These are phyloP conservation scores for Candolleomyces eurysporus DNA, from an alignment of 768 basidiomycete genomes.

Conservation along the genomic window DNA sequence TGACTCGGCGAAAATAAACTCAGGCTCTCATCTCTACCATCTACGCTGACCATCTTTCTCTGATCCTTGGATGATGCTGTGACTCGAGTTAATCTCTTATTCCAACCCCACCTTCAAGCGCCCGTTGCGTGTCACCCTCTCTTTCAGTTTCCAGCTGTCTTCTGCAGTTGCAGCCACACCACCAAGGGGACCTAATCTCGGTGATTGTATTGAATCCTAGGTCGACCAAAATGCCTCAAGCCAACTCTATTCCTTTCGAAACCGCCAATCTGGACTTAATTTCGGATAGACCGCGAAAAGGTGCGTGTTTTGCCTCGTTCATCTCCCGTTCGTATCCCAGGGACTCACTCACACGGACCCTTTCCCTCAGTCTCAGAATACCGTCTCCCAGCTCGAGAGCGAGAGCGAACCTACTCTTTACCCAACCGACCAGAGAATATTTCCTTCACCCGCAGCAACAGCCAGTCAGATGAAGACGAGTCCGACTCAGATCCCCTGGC, in stretches of 20 bases:
- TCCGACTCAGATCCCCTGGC: neutral
- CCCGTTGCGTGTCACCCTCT: neutral
- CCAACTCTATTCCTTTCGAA: neutral
- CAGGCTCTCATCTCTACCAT: neutral
- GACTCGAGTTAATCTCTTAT: neutral
- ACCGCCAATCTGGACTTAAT: conserved; percentile 3
- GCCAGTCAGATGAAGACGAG: neutral
- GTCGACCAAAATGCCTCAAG: neutral
- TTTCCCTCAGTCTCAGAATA: neutral
- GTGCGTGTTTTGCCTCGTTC: neutral
- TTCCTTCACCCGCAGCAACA: neutral
- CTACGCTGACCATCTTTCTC: neutral
- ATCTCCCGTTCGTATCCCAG: neutral
- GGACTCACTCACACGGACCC: neutral
- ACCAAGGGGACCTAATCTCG: too few relatives aligned
- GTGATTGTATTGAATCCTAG: neutral
- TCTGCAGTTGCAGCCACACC: neutral
- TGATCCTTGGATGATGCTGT: neutral
- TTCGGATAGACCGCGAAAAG: neutral
- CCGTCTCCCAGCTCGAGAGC: neutral
- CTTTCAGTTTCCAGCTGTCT: neutral
- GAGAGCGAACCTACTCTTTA: neutral
- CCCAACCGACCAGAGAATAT: neutral
- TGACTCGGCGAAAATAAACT: neutral
- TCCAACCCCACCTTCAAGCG: neutral